Evolutionary conservation across 495 filamentous ascomycete species (phyloP).

Genomic region (Penicillium subrubescens): DNA sequence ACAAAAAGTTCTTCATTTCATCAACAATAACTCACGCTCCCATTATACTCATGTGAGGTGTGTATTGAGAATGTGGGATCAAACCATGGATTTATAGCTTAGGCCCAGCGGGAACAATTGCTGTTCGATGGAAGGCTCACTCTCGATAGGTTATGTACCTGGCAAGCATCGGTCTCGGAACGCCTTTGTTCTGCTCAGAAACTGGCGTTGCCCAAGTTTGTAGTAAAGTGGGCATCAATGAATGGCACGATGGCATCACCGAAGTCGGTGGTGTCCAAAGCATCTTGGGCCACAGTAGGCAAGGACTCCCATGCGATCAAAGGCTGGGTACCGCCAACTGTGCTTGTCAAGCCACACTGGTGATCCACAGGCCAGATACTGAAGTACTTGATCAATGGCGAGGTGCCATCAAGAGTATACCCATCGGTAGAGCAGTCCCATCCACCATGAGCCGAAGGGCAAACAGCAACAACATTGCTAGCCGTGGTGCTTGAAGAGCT

Average conservation of each 20-base stretch:
- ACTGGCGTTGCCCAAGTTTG: slow-evolving; percentile 22
- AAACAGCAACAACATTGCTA: slow-evolving; percentile 51
- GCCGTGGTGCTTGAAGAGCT: slow-evolving; percentile 35
- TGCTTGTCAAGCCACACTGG: slow-evolving; percentile 42
- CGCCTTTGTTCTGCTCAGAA: slow-evolving; percentile 6
- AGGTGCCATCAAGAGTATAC: slow-evolving; percentile 39
- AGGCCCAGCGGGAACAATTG: too few species aligned
- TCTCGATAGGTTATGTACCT: too few species aligned
- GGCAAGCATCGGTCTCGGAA: too few species aligned
- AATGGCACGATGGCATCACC: slow-evolving; percentile 25
- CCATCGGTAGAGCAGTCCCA: slow-evolving; percentile 50
- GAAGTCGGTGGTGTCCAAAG: slow-evolving; percentile 29
- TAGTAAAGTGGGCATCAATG: slow-evolving; percentile 20
- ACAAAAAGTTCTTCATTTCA: too few species aligned
- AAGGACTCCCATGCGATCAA: slow-evolving; percentile 58
- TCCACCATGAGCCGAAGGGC: slow-evolving; percentile 52
- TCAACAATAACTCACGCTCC: neutral
- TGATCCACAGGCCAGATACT: slow-evolving; percentile 55
- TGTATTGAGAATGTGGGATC: too few species aligned
- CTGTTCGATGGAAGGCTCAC: too few species aligned
- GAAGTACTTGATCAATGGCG: slow-evolving; percentile 50
- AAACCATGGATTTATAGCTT: too few species aligned
- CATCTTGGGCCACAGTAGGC: slow-evolving; percentile 26
- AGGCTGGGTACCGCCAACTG: slow-evolving; percentile 53
- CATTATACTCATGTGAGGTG: too few species aligned